Evolutionary conservation across 169 alveolate species (phyloP), one percentile per base, ranked within the genome.

Genomic region (Plasmodium fragile): DNA sequence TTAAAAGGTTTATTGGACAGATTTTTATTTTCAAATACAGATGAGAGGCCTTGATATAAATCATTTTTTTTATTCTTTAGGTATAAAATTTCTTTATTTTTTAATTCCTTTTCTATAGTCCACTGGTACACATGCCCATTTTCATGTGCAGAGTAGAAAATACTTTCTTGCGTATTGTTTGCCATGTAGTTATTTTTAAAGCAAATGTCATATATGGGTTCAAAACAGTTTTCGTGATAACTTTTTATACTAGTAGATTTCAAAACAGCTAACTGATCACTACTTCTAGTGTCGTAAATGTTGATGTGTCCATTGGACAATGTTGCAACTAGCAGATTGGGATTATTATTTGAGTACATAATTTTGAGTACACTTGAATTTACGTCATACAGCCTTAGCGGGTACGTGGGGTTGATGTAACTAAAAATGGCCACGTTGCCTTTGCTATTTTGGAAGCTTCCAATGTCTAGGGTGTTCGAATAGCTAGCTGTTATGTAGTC

Each of bases 91-190:
- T 87, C 90, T 87, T 87, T 87, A 87, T 77, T 87, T 55, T 75
- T 87, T 78, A 87, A 87, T 77, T 87, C 93, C 32, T 87, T 87
- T 32, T 87, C 82, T 71, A 87, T 87, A 39, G 79, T 59, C 93
- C 93, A 87, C 45, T 87, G 93, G 45, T 77, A 87, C 45, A 87
- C 93, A 77, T 25, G 52, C 3, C 93, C 93, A 87, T 78, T 87
- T 87, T 87, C 93, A 78, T 87, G 93, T 2, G 93, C 93, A 22
- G 93, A 78, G 81, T 87, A 87, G 81, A 87, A 87, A 87, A 87
- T 70, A 65, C 73, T 53, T 87, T 87, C 93, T 41, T n/a, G 13
- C 4, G 41, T 39, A 45, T 53, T 55, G 34, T 55, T 87, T 4
- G 81, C 49, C 41, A 59, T 41, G 81, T 53, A 78, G 45, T 22